Evolutionary conservation across 352 stramenopile genomes (phyloP).

Genomic region (Pythium vanterpoolii): DNA sequence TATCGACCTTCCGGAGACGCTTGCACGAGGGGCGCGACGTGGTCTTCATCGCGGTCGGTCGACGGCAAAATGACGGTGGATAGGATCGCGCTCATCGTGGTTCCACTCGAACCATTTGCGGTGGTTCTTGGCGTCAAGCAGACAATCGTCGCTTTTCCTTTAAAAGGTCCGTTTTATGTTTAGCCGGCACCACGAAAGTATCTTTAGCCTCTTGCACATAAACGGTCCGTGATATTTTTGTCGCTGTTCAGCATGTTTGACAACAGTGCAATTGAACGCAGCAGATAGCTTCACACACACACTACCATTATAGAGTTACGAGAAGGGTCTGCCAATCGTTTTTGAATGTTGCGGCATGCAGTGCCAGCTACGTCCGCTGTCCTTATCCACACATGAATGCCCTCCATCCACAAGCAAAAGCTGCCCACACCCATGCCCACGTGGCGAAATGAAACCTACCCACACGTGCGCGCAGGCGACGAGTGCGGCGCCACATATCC

Average conservation of each 20-base stretch:
- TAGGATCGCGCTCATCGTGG: too few species aligned
- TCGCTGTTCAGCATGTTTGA: too few species aligned
- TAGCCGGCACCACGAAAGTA: background rate
- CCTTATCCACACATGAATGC: too few species aligned
- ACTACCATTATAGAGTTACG: too few species aligned
- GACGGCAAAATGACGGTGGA: background rate
- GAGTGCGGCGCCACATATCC: conserved; percentile 4
- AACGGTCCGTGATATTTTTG: background rate
- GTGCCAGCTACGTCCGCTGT: too few species aligned
- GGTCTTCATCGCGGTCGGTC: conserved; percentile 28
- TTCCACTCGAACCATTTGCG: too few species aligned
- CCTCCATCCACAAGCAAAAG: background rate
- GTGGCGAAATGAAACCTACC: background rate
- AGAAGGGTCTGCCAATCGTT: too few species aligned
- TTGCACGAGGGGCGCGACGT: background rate
- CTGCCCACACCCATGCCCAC: background rate
- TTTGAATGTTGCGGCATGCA: too few species aligned
- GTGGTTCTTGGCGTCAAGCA: too few species aligned
- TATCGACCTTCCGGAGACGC: background rate
- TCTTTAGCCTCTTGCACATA: conserved; percentile 22
- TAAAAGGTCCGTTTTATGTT: background rate
- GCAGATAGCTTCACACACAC: background rate
- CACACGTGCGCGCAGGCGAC: background rate
- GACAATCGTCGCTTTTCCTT: too few species aligned
- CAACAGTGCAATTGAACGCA: too few species aligned